Conservation (phyloP, 495 filamentous ascomycete genomes). For the Amorphotheca resinae region DNA sequence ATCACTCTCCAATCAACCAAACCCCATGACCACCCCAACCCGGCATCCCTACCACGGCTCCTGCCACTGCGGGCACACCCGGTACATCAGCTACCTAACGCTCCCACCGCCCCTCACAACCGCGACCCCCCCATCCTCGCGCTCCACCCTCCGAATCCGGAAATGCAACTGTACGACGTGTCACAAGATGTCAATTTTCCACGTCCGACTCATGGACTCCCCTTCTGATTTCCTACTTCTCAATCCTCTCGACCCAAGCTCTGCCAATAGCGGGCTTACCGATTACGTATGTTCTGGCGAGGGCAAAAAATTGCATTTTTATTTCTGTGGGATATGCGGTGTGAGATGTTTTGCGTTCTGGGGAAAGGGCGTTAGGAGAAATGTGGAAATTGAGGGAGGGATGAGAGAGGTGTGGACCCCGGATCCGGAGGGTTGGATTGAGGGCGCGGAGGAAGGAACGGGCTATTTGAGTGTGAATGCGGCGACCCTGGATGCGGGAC, state of each 20-base stretch:
- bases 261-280: constrained; percentile 6
- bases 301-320: constrained; percentile 18
- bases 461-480: constrained; percentile 17
- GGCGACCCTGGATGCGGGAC: constrained; percentile 9
- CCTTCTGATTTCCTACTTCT: constrained; percentile 25
- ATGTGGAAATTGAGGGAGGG: constrained; percentile 14
- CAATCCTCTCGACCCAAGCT: constrained; percentile 17
- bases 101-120: constrained; percentile 17
- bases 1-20: background rate
- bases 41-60: constrained; percentile 24
- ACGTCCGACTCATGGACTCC: constrained; percentile 19
- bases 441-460: background rate
- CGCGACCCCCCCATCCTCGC: constrained; percentile 3
- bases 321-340: constrained; percentile 24
- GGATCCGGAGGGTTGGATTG: constrained; percentile 10
- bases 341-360: constrained; percentile 25
- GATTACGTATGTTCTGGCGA: constrained; percentile 24
- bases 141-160: constrained; percentile 13
- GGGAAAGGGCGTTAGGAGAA: constrained; percentile 18
- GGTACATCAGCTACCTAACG: constrained; percentile 23
- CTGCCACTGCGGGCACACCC: constrained; percentile 24
- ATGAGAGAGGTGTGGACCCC: constrained; percentile 9
- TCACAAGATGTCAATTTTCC: constrained; percentile 24
- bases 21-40: too few relatives aligned
- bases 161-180: constrained; percentile 27